Evolutionary conservation across 2,329 filamentous ascomycete genomes (phyloP).

Genomic region (Fusarium zealandicum): DNA sequence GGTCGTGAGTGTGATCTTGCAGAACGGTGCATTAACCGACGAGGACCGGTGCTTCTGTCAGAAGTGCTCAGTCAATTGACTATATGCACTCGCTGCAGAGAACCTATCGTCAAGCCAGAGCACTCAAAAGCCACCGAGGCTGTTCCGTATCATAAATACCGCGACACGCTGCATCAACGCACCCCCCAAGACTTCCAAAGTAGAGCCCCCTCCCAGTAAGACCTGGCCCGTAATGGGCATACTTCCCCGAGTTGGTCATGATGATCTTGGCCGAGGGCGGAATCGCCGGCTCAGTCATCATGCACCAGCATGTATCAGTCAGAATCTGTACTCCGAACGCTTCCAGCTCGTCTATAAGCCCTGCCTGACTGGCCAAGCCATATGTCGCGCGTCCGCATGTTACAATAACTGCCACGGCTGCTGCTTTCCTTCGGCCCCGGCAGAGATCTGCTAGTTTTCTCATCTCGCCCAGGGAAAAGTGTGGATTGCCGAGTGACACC

Average conservation of each 20-base stretch:
- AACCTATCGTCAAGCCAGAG: neutral
- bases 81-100: no score
- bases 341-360: constrained; percentile 42
- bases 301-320: constrained; percentile 58
- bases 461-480: constrained; percentile 52
- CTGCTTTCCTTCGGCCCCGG: constrained; percentile 34
- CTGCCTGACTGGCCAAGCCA: constrained; percentile 34
- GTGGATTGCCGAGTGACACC: constrained; percentile 54
- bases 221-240: constrained; percentile 52
- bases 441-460: constrained; percentile 43
- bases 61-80: no score
- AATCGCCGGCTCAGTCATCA: constrained; percentile 52
- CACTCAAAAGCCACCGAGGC: constrained; percentile 12
- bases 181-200: constrained; percentile 38
- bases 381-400: constrained; percentile 13
- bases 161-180: constrained; percentile 36
- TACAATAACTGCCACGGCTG: constrained; percentile 22
- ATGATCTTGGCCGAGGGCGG: constrained; percentile 40
- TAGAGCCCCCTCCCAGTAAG: constrained; percentile 32
- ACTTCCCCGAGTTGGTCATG: constrained; percentile 56
- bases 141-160: constrained; percentile 3
- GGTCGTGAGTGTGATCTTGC: no score
- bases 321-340: constrained; percentile 50
- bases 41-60: no score
- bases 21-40: no score